Evolutionary conservation across 2,329 filamentous ascomycete genomes (phyloP), one percentile per base, ranked within the genome.

Genomic region (Pseudogymnoascus sp.): DNA sequence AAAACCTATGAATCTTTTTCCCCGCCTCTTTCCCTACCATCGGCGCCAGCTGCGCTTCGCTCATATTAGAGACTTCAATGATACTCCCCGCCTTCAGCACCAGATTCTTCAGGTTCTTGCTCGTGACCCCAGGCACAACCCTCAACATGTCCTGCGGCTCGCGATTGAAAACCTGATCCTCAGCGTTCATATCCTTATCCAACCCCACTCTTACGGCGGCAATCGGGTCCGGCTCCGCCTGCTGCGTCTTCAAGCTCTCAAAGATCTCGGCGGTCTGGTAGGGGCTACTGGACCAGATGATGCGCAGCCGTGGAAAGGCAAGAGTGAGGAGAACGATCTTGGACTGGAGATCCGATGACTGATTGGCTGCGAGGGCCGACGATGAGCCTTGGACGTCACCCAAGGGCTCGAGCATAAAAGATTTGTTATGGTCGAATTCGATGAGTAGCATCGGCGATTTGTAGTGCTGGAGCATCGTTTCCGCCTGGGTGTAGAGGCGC

Each of bases 231-330:
- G 94, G 94, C 75, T 99, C 94, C 2, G 87, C 81, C 69, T 93
- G 89, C 69, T 92, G 88, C 67, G 91, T 89, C 78, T 99, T 99
- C 62, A 99, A 83, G 67, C 91, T 88, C 69, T 92, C 88, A 73
- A 99, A 97, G 65, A 99, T 97, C 77, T 97, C 92, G 1, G 94
- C 94, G 0, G 94, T 97, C 74, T 99, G 92, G 72, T 96, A 96
- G 0, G 94, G 93, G 9, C 88, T 92, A 7, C 85, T 90, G 7
- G 90, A 94, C 94, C 94, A 99, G 69, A 99, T 91, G 68, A 99
- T 89, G 67, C 91, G 88, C 58, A 99, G 82, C 22, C 85, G 85
- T 0, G 94, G 94, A 69, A 97, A 99, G 0, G 93, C 90, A 4
- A 99, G 83, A 0, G 92, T 97, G 19, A 99, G 82, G 49, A 97